Percentiles rank a stretch among this genome's conserved stretches.
Evolutionary conservation across 495 filamentous ascomycete genomes (phyloP).

Genomic region (Hypoxylon lenormandii): DNA sequence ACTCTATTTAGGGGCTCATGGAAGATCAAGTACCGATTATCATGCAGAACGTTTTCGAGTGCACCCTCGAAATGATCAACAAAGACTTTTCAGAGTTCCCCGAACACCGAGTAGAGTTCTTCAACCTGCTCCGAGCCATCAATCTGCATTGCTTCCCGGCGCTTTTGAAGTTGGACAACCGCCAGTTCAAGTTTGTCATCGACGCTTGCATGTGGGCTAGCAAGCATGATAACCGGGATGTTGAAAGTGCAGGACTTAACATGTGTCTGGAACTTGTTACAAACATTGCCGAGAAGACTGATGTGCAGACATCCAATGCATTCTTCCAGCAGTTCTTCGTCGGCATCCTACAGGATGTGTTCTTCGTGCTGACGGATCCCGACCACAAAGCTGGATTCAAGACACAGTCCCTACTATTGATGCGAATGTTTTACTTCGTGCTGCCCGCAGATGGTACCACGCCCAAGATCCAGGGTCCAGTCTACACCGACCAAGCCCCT

Average conservation of each 20-base stretch:
- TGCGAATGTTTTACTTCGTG: conserved; percentile 95
- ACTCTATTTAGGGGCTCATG: conserved; percentile 75
- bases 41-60: conserved; percentile 99
- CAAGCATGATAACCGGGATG: conserved; percentile 98
- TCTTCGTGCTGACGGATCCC: conserved; percentile 96
- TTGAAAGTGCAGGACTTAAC: conserved; percentile 95
- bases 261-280: conserved; percentile 99
- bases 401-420: conserved; percentile 89
- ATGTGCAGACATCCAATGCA: conserved; percentile 82
- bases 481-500: conserved; percentile 84
- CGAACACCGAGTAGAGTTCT: conserved; percentile 97
- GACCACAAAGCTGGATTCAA: conserved; percentile 99
- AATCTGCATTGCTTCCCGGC: conserved; percentile 97
- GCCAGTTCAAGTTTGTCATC: conserved; percentile 99
- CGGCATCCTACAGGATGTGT: conserved; percentile 94
- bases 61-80: conserved; percentile 99
- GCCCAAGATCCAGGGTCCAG: conserved; percentile 89
- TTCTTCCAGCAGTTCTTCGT: conserved; percentile 99
- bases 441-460: conserved; percentile 69
- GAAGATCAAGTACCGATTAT: conserved; percentile 96
- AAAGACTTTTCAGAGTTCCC: conserved; percentile 99
- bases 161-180: conserved; percentile 88
- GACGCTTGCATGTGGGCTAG: conserved; percentile 99
- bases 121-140: conserved; percentile 93
- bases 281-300: conserved; percentile 92